phyloP scores from a whole-genome alignment of 192 early-diverging fungal species.

The Coemansia sp. region DNA sequence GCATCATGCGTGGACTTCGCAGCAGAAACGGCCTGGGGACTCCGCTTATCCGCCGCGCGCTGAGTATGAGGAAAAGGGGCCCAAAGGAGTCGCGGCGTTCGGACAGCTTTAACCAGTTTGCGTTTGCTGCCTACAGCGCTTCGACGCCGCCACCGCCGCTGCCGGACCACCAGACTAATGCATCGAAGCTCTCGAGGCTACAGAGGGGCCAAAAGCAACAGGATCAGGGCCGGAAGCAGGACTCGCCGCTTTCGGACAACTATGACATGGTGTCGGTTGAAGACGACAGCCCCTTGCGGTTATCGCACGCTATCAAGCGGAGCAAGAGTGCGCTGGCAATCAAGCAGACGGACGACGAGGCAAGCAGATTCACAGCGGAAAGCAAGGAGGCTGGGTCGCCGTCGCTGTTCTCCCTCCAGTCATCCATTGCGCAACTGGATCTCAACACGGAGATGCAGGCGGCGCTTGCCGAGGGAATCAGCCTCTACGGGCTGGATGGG shows the following conservation, averaged over 20 bases:
- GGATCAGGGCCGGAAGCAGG: not conserved
- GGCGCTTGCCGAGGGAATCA: constrained; percentile 27
- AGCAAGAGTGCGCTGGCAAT: constrained; percentile 24
- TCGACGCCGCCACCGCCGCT: not conserved
- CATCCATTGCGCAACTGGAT: constrained; percentile 8
- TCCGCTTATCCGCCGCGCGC: constrained; percentile 38
- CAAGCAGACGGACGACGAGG: not conserved
- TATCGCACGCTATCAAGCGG: constrained; percentile 12
- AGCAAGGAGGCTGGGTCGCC: not conserved
- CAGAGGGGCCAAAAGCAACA: not conserved
- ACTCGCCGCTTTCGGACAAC: constrained; percentile 3
- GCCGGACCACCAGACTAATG: not conserved
- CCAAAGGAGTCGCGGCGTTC: constrained; percentile 5
- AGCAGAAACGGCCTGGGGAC: constrained; percentile 28
- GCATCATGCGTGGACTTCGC: constrained; percentile 22
- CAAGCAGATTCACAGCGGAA: not conserved
- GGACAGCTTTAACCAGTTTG: not conserved
- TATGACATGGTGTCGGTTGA: constrained; percentile 1
- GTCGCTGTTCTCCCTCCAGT: constrained; percentile 7
- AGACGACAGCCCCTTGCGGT: not conserved
- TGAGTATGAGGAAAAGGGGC: constrained; percentile 40
- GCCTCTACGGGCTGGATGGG: constrained; percentile 3
- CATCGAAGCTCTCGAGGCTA: not conserved
- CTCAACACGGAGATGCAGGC: constrained; percentile 23
- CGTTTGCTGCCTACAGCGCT: not conserved